A percentile compares a stretch with the other conserved stretches of the same genome.
These are phyloP conservation scores for Coelastrella sp. DNA, from an alignment of 139 green algal genomes.

Conservation along the genomic window DNA sequence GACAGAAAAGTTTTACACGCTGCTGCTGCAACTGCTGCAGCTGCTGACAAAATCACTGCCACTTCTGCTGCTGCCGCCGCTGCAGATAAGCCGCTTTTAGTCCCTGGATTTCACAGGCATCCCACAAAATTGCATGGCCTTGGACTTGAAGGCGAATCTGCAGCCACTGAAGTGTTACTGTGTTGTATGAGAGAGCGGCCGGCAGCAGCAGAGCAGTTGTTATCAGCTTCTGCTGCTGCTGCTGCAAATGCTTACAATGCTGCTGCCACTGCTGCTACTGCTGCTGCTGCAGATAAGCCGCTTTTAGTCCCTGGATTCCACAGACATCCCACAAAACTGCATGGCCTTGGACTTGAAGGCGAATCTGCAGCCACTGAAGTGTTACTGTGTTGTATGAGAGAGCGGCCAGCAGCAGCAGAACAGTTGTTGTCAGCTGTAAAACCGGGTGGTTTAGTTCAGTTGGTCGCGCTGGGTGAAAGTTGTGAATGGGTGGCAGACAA, in stretches of 20 bases:
- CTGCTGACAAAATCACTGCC: background rate
- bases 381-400: constrained; percentile 51
- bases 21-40: too few relatives aligned
- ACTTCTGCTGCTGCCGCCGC: constrained; percentile 34
- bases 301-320: constrained; percentile 19
- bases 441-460: background rate
- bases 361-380: constrained; percentile 59
- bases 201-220: too few relatives aligned
- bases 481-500: constrained; percentile 57
- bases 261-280: constrained; percentile 25
- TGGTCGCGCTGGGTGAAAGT: constrained; percentile 68
- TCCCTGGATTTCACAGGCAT: constrained; percentile 20
- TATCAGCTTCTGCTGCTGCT: too few relatives aligned
- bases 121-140: constrained; percentile 52
- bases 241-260: too few relatives aligned
- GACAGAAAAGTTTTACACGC: too few relatives aligned
- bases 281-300: constrained; percentile 47
- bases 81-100: constrained; percentile 43
- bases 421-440: constrained; percentile 23
- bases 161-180: constrained; percentile 58
- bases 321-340: constrained; percentile 19
- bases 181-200: constrained; percentile 1
- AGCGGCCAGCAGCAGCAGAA: constrained; percentile 24
- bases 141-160: constrained; percentile 52
- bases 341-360: constrained; percentile 59